These are phyloP conservation scores for Saccharum hybrid DNA, from an alignment of 202 grass and related monocot species.

Conservation along the genomic window DNA sequence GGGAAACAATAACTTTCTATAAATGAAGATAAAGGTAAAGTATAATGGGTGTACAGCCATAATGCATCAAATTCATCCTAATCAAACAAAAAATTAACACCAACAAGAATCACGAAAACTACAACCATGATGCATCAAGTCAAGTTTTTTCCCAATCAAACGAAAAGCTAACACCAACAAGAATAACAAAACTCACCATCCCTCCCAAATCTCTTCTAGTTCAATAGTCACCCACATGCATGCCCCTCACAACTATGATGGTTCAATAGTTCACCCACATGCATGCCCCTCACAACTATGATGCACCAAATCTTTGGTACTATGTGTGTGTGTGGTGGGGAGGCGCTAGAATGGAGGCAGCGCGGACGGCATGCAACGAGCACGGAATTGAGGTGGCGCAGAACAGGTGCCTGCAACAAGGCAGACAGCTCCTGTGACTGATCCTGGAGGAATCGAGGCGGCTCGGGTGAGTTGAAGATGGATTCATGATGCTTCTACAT, in stretches of 20 bases:
- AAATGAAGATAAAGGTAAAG: neutral
- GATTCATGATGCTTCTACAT: too few relatives aligned
- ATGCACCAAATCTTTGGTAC: constrained; percentile 7
- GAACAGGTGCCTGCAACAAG: neutral
- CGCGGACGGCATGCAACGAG: neutral
- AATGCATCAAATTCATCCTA: neutral
- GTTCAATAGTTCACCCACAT: neutral
- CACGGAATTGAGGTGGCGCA: neutral
- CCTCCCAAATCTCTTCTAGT: neutral
- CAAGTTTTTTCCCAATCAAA: neutral
- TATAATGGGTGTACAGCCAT: constrained; percentile 17
- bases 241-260: neutral
- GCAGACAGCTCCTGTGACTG: neutral
- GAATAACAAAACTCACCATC: neutral
- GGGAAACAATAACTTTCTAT: neutral
- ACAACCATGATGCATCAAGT: constrained; percentile 17
- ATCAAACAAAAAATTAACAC: neutral
- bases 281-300: neutral
- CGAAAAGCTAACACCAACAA: too few relatives aligned
- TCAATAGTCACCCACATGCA: neutral
- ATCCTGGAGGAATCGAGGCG: too few relatives aligned
- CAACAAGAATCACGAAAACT: neutral
- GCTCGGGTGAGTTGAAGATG: too few relatives aligned
- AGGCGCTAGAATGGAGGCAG: neutral
- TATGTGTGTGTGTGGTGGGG: neutral